Evolutionary conservation across 2,329 filamentous ascomycete species (phyloP).

Genomic region (Calycina herbarum): DNA sequence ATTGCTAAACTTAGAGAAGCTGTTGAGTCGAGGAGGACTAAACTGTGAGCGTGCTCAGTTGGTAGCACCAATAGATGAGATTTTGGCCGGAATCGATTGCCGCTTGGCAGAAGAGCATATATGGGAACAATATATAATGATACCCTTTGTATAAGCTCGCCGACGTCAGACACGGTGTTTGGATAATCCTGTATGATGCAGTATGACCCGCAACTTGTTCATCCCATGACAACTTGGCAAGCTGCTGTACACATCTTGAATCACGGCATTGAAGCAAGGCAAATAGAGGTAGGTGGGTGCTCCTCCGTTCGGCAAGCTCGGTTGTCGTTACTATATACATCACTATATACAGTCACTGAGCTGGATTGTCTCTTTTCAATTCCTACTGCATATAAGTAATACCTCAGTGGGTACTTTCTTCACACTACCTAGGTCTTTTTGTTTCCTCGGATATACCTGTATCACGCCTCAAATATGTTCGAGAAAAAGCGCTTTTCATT

Average conservation of each 20-base stretch:
- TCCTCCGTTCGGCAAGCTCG: neutral
- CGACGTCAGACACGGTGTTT: neutral
- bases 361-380: too few relatives aligned
- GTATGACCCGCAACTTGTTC: neutral
- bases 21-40: slow-evolving; percentile 61
- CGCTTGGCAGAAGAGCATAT: neutral
- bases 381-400: too few relatives aligned
- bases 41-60: slow-evolving; percentile 18
- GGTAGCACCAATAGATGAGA: neutral
- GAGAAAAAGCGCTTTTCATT: too few relatives aligned
- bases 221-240: neutral
- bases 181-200: neutral
- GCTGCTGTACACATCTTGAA: neutral
- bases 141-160: neutral
- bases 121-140: neutral
- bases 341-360: neutral
- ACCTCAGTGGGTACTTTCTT: too few relatives aligned
- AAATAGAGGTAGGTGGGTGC: neutral
- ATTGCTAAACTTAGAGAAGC: slow-evolving; percentile 78
- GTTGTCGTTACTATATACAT: neutral
- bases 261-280: slow-evolving; percentile 2
- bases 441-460: too few relatives aligned
- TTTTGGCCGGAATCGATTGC: neutral
- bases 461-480: too few relatives aligned
- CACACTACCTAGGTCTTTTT: too few relatives aligned